A percentile compares a stretch with the other conserved stretches of the same genome.
These are phyloP conservation scores for Pythium grandisporangium DNA, from an alignment of 352 stramenopile species.

Conservation along the genomic window DNA sequence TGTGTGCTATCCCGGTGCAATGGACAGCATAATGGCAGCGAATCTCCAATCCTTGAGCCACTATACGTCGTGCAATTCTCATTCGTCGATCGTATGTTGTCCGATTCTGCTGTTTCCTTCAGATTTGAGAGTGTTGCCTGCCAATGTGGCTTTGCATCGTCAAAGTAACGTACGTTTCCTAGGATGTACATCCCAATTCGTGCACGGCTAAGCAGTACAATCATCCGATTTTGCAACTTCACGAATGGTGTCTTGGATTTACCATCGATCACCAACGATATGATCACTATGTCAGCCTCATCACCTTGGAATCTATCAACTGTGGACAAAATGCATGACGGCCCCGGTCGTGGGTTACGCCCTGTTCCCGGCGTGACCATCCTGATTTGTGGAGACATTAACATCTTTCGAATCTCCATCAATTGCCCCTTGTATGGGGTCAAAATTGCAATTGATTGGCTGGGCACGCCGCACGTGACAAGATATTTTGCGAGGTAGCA, in stretches of 20 bases:
- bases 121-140: constrained; percentile 60
- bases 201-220: constrained; percentile 81
- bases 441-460: constrained; percentile 74
- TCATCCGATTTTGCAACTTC: constrained; percentile 87
- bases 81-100: constrained; percentile 17
- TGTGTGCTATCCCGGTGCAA: constrained; percentile 34
- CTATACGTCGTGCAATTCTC: constrained; percentile 23
- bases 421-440: constrained; percentile 87
- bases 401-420: constrained; percentile 69
- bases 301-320: constrained; percentile 88
- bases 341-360: constrained; percentile 11
- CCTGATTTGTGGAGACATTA: constrained; percentile 37
- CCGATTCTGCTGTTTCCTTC: constrained; percentile 23
- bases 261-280: constrained; percentile 83
- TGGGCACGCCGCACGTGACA: constrained; percentile 58
- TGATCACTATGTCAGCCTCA: constrained; percentile 83
- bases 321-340: constrained; percentile 65
- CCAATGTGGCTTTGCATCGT: constrained; percentile 56
- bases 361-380: constrained; percentile 9
- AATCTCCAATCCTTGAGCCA: constrained; percentile 31
- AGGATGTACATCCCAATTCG: constrained; percentile 82
- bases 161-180: constrained; percentile 78
- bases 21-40: constrained; percentile 75
- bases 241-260: constrained; percentile 84
- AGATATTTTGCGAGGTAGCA: constrained; percentile 73